Evolutionary conservation across 352 stramenopile genomes (phyloP).

Genomic region (Elongisporangium prolatum): DNA sequence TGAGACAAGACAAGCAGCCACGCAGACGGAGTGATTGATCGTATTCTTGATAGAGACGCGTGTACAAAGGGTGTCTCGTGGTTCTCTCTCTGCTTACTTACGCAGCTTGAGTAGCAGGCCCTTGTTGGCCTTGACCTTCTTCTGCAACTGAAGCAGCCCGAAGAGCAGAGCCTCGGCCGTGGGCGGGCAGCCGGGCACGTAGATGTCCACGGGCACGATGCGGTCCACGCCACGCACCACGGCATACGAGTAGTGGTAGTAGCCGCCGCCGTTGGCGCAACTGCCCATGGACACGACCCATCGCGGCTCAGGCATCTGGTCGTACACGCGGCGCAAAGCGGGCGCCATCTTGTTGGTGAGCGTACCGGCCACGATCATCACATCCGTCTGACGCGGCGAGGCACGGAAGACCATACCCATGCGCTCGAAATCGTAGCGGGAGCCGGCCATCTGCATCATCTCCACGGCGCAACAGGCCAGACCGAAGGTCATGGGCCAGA

Average conservation of each 20-base stretch:
- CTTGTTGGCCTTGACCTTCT: constrained; percentile 99
- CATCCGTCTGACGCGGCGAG: constrained; percentile 93
- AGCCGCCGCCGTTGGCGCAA: constrained; percentile 96
- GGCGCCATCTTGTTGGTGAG: constrained; percentile 99
- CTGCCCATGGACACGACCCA: constrained; percentile 99
- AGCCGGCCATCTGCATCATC: constrained; percentile 94
- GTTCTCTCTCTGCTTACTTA: constrained; percentile 82
- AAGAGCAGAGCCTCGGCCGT: constrained; percentile 98
- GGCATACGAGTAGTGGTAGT: constrained; percentile 97
- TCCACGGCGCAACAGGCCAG: constrained; percentile 99
- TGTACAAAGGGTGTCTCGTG: neutral
- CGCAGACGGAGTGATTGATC: neutral
- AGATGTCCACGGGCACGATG: constrained; percentile 99
- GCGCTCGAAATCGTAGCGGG: constrained; percentile 97
- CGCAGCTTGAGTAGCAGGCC: constrained; percentile 92
- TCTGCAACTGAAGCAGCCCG: constrained; percentile 98
- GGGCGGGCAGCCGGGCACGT: constrained; percentile 98
- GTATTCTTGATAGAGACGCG: neutral
- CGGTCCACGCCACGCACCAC: constrained; percentile 97
- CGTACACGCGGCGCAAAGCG: constrained; percentile 94
- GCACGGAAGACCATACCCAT: constrained; percentile 99
- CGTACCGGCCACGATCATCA: constrained; percentile 99
- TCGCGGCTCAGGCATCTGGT: constrained; percentile 99
- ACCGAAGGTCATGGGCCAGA: constrained; percentile 99
- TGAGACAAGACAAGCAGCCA: constrained; percentile 1